A percentile compares a stretch with the other conserved stretches of the same genome.
These are phyloP conservation scores for Xylaria arbuscula DNA, from an alignment of 2,329 filamentous ascomycete species.

Conservation along the genomic window DNA sequence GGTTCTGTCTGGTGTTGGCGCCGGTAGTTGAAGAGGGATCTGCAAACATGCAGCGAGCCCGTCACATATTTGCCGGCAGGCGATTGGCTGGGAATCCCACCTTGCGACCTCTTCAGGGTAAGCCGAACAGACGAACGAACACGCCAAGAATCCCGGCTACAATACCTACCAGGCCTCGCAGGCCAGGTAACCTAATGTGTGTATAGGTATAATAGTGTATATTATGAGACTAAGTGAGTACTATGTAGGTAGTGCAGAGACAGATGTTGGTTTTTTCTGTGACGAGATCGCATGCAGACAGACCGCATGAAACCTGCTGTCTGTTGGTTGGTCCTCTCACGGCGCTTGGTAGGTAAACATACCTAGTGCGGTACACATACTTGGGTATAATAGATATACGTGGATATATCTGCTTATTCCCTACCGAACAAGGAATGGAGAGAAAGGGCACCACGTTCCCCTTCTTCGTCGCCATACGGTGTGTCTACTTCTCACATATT, in stretches of 20 bases:
- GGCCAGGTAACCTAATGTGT: too few species aligned
- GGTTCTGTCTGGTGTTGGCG: too few species aligned
- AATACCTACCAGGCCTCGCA: too few species aligned
- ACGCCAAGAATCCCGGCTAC: background rate
- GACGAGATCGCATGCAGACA: background rate
- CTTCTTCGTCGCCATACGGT: too few species aligned
- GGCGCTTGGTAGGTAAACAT: background rate
- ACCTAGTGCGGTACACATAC: too few species aligned
- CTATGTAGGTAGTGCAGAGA: background rate
- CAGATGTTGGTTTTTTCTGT: background rate
- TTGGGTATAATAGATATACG: background rate
- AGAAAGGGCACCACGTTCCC: too few species aligned
- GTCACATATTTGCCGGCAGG: constrained; percentile 10
- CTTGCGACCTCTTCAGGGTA: background rate
- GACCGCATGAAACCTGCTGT: background rate
- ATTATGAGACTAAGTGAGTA: background rate
- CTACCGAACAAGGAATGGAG: too few species aligned
- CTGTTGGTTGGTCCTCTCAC: too few species aligned
- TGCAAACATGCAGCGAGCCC: constrained; percentile 31
- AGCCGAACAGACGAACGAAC: background rate
- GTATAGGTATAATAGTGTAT: too few species aligned
- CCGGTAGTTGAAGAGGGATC: constrained; percentile 37
- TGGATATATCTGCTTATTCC: background rate
- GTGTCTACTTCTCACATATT: too few species aligned
- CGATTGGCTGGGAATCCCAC: background rate